Percentiles rank a stretch among this genome's conserved stretches.
phyloP scores from a whole-genome alignment of 495 filamentous ascomycete genomes.

The Aspergillus affinis region DNA sequence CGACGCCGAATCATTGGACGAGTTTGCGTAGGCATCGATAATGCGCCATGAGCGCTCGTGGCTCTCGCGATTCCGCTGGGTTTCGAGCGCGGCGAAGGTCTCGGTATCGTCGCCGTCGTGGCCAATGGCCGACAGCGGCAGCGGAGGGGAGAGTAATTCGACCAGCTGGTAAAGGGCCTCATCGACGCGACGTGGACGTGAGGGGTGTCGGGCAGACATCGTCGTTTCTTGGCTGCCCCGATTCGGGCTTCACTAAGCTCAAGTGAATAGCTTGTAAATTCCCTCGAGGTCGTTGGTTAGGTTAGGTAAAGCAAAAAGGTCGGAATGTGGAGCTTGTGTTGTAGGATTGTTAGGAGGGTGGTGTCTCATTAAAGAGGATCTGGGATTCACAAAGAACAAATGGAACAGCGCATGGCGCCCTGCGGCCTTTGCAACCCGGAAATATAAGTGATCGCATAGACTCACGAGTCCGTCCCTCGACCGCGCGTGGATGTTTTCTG shows the following conservation, averaged over 20 bases:
- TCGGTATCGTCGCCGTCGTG: conserved; percentile 43
- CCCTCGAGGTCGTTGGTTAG: background rate
- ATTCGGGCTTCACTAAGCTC: background rate
- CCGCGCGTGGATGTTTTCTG: conserved; percentile 10
- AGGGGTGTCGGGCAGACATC: conserved; percentile 40
- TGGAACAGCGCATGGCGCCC: conserved; percentile 12
- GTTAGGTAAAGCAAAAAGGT: background rate
- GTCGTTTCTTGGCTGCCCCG: conserved; percentile 7
- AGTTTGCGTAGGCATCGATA: conserved; percentile 31
- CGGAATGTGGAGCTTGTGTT: background rate
- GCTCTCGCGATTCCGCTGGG: conserved; percentile 39
- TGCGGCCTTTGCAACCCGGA: background rate
- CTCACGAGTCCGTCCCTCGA: background rate
- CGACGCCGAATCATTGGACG: conserved; percentile 31
- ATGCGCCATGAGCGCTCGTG: conserved; percentile 49
- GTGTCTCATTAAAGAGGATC: background rate
- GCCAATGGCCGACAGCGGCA: conserved; percentile 33
- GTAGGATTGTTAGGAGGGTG: background rate
- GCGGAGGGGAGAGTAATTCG: conserved; percentile 46
- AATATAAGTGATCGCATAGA: background rate
- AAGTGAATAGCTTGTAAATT: background rate
- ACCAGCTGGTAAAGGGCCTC: conserved; percentile 57
- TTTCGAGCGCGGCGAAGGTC: conserved; percentile 42
- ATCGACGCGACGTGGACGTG: conserved; percentile 50
- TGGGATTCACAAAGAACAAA: conserved; percentile 1